Evolutionary conservation across 805 yeast genomes (phyloP).

Genomic region (Sungouiozyma intestinalis): DNA sequence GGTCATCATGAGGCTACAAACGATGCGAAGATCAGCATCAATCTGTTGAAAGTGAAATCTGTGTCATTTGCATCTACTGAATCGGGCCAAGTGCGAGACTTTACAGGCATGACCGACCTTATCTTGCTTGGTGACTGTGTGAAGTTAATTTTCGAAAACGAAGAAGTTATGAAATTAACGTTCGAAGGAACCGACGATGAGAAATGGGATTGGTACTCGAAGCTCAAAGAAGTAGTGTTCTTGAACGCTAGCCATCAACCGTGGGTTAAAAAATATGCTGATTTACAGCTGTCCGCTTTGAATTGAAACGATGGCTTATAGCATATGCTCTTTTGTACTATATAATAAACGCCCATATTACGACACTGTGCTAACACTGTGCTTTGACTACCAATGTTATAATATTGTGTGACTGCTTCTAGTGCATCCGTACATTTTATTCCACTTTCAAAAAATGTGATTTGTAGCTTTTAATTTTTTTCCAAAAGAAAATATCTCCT

Average conservation of each 20-base stretch:
- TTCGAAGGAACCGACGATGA: constrained; percentile 55
- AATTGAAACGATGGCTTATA: neutral
- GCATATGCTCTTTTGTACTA: neutral
- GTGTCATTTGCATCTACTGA: constrained; percentile 9
- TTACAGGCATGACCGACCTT: constrained; percentile 45
- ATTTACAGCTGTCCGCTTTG: no score
- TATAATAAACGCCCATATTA: neutral
- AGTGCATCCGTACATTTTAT: constrained; percentile 1
- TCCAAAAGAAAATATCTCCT: neutral
- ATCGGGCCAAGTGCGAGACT: constrained; percentile 37
- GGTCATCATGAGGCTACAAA: constrained; percentile 65
- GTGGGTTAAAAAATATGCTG: constrained; percentile 43
- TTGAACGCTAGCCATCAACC: constrained; percentile 49
- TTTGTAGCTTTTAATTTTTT: neutral
- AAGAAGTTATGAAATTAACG: constrained; percentile 72
- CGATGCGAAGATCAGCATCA: constrained; percentile 65
- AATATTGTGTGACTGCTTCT: constrained; percentile 1
- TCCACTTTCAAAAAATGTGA: neutral
- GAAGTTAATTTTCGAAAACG: constrained; percentile 64
- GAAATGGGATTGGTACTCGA: constrained; percentile 52
- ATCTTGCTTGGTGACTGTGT: constrained; percentile 61
- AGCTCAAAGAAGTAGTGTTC: constrained; percentile 45
- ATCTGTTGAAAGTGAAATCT: constrained; percentile 51
- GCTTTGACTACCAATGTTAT: neutral
- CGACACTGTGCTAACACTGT: neutral